phyloP scores from a whole-genome alignment of 208 protist species.

The Leishmania guyanensis region DNA sequence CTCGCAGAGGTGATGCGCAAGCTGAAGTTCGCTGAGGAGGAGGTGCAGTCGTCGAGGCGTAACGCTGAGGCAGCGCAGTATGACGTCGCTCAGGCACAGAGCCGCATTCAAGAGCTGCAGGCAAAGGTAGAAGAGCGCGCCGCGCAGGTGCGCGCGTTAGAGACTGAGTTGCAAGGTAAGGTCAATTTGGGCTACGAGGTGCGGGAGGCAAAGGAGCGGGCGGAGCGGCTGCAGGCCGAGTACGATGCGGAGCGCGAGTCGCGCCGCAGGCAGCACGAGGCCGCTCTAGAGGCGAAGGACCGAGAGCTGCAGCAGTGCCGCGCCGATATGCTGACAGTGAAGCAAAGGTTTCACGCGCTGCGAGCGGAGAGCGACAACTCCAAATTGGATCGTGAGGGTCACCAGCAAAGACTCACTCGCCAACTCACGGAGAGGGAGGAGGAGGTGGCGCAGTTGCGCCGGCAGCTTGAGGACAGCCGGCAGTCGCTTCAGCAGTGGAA shows the following conservation, averaged over 20 bases:
- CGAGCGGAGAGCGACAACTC: constrained; percentile 45
- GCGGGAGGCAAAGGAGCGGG: constrained; percentile 40
- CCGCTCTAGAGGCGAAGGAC: constrained; percentile 48
- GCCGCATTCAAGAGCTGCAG: constrained; percentile 35
- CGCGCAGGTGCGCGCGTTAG: constrained; percentile 36
- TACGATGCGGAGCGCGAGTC: constrained; percentile 53
- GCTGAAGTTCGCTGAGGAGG: constrained; percentile 42
- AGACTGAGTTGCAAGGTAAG: constrained; percentile 39
- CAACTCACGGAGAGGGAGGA: constrained; percentile 54
- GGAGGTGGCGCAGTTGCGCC: constrained; percentile 45
- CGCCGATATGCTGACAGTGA: constrained; percentile 45
- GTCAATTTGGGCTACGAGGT: constrained; percentile 39
- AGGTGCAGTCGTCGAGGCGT: constrained; percentile 31
- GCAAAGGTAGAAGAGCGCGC: constrained; percentile 39
- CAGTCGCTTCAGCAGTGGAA: constrained; percentile 57
- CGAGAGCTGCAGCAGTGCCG: constrained; percentile 49
- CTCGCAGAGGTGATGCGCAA: constrained; percentile 38
- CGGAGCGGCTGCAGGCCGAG: constrained; percentile 43
- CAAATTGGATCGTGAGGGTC: constrained; percentile 45
- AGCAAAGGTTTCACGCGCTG: constrained; percentile 37
- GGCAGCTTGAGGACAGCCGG: constrained; percentile 48
- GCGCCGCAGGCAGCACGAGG: constrained; percentile 34
- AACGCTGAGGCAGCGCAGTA: constrained; percentile 34
- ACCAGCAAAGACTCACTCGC: constrained; percentile 34
- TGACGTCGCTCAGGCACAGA: constrained; percentile 25